A percentile compares a stretch with the other conserved stretches of the same genome.
phyloP scores from a whole-genome alignment of 192 early-diverging fungal genomes.

The Pilobolus umbonatus region DNA sequence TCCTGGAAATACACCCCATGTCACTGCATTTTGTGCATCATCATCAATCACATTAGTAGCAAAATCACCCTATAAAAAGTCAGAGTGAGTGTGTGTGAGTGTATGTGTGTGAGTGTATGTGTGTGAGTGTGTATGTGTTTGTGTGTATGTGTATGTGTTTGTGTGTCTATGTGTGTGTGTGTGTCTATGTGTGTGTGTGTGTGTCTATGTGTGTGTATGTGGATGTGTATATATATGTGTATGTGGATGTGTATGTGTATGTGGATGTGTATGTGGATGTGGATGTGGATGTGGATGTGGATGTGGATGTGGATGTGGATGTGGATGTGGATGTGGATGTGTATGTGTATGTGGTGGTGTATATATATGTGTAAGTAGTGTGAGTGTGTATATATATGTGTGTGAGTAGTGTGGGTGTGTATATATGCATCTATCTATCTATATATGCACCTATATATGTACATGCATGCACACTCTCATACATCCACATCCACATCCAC shows the following conservation, averaged over 20 bases:
- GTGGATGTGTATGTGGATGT: too few relatives aligned
- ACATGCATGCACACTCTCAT: conserved; percentile 43
- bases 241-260: too few relatives aligned
- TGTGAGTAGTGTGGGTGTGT: too few relatives aligned
- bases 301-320: too few relatives aligned
- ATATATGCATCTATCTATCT: background rate
- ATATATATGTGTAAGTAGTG: background rate
- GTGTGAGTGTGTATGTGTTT: too few relatives aligned
- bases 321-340: background rate
- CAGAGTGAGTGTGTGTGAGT: too few relatives aligned
- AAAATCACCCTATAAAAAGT: conserved; percentile 48
- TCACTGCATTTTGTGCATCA: conserved; percentile 69
- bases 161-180: too few relatives aligned
- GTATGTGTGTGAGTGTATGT: too few relatives aligned
- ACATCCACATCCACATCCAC: conserved; percentile 33
- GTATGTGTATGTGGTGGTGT: background rate
- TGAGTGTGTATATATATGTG: background rate
- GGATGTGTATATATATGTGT: too few relatives aligned
- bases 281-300: background rate
- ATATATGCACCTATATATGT: background rate
- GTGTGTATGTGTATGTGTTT: too few relatives aligned
- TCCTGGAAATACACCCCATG: conserved; percentile 89
- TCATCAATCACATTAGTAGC: conserved; percentile 60
- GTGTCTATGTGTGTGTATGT: too few relatives aligned
- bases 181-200: too few relatives aligned